These are phyloP conservation scores for Nannochloropsis oceanica DNA, from an alignment of 108 stramenopile species.

Conservation along the genomic window DNA sequence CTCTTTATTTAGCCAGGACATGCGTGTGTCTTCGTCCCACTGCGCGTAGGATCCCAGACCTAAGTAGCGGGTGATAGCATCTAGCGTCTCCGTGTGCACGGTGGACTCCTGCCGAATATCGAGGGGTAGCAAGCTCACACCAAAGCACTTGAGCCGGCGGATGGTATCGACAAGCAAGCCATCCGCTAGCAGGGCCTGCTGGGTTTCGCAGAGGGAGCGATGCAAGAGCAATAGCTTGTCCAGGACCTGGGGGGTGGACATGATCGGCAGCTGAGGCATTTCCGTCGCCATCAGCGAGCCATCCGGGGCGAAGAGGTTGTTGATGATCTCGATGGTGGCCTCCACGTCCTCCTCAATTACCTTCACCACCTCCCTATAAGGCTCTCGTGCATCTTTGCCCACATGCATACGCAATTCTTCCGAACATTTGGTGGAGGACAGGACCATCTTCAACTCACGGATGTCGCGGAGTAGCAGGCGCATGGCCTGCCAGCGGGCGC, in stretches of 20 bases:
- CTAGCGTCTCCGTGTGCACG: constrained; percentile 69
- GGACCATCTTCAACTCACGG: constrained; percentile 41
- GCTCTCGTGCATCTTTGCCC: constrained; percentile 12
- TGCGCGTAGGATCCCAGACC: constrained; percentile 68
- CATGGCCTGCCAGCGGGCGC: constrained; percentile 65
- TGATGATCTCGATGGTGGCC: background rate
- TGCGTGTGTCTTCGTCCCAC: constrained; percentile 73
- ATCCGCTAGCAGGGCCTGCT: constrained; percentile 67
- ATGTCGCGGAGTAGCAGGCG: constrained; percentile 61
- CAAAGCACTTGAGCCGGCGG: constrained; percentile 69
- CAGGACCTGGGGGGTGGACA: constrained; percentile 48
- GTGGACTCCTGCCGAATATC: constrained; percentile 91
- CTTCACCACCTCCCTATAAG: constrained; percentile 26
- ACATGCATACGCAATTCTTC: constrained; percentile 22
- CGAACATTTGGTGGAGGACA: constrained; percentile 53
- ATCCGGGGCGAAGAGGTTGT: background rate
- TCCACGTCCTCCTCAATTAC: constrained; percentile 10
- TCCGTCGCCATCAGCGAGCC: background rate
- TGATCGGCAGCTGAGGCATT: background rate
- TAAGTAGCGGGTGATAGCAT: constrained; percentile 74
- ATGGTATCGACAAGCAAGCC: constrained; percentile 80
- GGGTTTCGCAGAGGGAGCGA: constrained; percentile 56
- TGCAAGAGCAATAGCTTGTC: constrained; percentile 62
- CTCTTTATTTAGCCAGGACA: constrained; percentile 66
- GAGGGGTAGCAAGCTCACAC: constrained; percentile 71